Evolutionary conservation across 805 yeast species (phyloP).

Genomic region (Starmerella floricola): DNA sequence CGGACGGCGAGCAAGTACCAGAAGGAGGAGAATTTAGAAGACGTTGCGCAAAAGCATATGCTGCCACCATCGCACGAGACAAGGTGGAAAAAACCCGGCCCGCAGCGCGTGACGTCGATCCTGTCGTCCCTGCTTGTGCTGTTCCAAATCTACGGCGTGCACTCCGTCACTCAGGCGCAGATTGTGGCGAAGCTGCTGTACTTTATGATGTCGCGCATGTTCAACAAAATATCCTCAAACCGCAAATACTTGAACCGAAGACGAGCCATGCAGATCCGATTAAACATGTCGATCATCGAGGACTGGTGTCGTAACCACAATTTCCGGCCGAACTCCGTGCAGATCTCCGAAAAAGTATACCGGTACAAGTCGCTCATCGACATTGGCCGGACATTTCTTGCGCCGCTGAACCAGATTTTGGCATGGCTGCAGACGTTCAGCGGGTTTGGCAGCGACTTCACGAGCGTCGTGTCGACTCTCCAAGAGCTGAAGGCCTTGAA

Average conservation of each 20-base stretch:
- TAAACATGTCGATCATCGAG: conserved; percentile 75
- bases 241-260: conserved; percentile 66
- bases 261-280: conserved; percentile 77
- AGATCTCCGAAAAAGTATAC: conserved; percentile 23
- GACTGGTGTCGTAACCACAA: conserved; percentile 81
- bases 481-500: conserved; percentile 56
- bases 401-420: conserved; percentile 62
- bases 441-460: conserved; percentile 43
- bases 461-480: conserved; percentile 31
- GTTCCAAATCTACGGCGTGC: conserved; percentile 66
- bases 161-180: conserved; percentile 65
- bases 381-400: conserved; percentile 54
- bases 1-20: conserved; percentile 28
- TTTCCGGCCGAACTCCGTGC: conserved; percentile 33
- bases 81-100: conserved; percentile 79
- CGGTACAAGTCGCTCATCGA: conserved; percentile 48
- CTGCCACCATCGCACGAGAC: conserved; percentile 68
- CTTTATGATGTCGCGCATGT: conserved; percentile 60
- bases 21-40: conserved; percentile 42
- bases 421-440: conserved; percentile 88
- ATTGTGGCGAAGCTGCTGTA: conserved; percentile 65
- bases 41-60: conserved; percentile 60
- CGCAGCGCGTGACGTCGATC: conserved; percentile 70
- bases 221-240: conserved; percentile 52
- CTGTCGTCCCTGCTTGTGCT: conserved; percentile 82